Base-by-base conservation (phyloP, 176 grass and related monocot species). In the Alopecurus myosuroides region DNA sequence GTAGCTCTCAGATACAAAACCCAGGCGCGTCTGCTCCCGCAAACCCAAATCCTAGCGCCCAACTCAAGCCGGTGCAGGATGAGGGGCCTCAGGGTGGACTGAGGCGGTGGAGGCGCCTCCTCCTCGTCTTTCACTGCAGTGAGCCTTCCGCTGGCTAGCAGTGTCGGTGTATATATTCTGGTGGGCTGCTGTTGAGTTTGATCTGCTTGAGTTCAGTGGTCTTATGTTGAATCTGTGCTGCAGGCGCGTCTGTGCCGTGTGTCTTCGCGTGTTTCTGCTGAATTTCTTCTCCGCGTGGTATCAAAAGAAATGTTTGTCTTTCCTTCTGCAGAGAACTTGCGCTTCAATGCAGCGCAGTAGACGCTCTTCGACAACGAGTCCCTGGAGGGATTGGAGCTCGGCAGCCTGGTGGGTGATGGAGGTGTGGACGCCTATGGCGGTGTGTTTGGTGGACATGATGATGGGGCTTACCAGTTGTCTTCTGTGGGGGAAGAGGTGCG, bases 301-400 rank as follows among this genome's bases (percentile, higher is more conserved):
- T 31, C 66, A 14, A 37, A 44, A 50, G 29, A 39, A 29, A 83
- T 71, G 22, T 67, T 25, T 17, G 29, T 40, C 45, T 76, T 72
- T 53, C 75, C 62, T 62, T 19, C 6, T 63, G 84, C 89, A 98
- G 93, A 83, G 20, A 90, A 76, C 76, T 48, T 58, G 68, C 68
- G 37, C 41, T 98, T 95, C 70, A 93, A 98, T 76, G 89, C 91
- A 33, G 78, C 74, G 56, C 91, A 85, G 85, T 98, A 95, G 41
- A 77, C 85, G 37, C 94, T 95, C 76, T 98, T 95, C 8, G 89
- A 88, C 39, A 90, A 95, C 82, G 78, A 68, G 46, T 34, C 77
- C 23, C 78, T 92, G 88, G 89, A 94, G 63, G 89, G 76, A 30
- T 22, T 85, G 82, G 97, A 94, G 55, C 79, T 99, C 75, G 89